Evolutionary conservation across 1,284 basidiomycete genomes (phyloP).

Genomic region (Paramarasmius palmivorus): DNA sequence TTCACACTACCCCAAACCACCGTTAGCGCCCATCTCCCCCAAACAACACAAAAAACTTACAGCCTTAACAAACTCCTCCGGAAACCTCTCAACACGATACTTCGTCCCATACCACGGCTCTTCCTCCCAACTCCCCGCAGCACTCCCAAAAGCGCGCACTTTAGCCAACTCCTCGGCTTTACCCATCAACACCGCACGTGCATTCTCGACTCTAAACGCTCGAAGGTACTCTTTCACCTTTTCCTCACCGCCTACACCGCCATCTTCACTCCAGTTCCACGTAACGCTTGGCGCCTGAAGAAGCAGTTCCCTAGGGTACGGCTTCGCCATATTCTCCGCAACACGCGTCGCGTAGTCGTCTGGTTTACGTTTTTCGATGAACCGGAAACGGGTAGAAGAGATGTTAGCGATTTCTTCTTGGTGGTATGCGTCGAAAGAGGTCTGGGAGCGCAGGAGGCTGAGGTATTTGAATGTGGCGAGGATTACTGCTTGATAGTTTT

Average conservation of each 20-base stretch:
- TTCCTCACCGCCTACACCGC: slow-evolving; percentile 36
- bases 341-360: slow-evolving; percentile 83
- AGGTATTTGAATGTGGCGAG: slow-evolving; percentile 87
- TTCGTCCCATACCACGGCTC: slow-evolving; percentile 89
- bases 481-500: slow-evolving; percentile 78
- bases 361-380: slow-evolving; percentile 85
- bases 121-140: slow-evolving; percentile 54
- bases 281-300: slow-evolving; percentile 78
- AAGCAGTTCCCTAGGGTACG: slow-evolving; percentile 76
- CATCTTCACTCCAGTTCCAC: slow-evolving; percentile 61
- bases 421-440: slow-evolving; percentile 72
- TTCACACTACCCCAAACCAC: background rate
- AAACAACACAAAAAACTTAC: slow-evolving; percentile 37
- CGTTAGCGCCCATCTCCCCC: background rate
- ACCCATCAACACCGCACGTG: slow-evolving; percentile 78
- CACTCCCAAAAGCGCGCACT: slow-evolving; percentile 40
- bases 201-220: slow-evolving; percentile 58
- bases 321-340: slow-evolving; percentile 76
- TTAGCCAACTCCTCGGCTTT: slow-evolving; percentile 67
- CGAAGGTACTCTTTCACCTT: slow-evolving; percentile 70
- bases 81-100: slow-evolving; percentile 72
- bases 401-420: slow-evolving; percentile 83
- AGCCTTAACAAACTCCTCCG: slow-evolving; percentile 62
- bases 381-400: slow-evolving; percentile 80
- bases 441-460: slow-evolving; percentile 61